phyloP scores from a whole-genome alignment of 176 grass and related monocot species.

The Ampelocalamus luodianensis region DNA sequence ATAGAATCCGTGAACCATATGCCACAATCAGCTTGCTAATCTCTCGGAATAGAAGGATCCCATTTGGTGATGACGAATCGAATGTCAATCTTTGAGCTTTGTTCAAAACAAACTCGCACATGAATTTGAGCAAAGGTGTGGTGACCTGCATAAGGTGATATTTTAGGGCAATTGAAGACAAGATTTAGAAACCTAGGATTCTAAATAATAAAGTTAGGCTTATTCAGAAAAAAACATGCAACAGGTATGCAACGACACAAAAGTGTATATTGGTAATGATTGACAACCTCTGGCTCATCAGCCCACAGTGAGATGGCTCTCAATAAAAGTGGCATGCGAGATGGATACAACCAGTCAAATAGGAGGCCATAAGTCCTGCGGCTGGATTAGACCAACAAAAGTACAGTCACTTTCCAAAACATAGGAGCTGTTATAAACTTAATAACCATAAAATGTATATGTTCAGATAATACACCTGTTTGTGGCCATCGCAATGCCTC shows the following conservation, averaged over 20 bases:
- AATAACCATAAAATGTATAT: not conserved
- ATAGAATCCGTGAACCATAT: conserved; percentile 89
- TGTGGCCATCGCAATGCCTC: conserved; percentile 94
- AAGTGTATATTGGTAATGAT: conserved; percentile 32
- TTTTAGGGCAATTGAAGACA: conserved; percentile 19
- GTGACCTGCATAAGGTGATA: conserved; percentile 72
- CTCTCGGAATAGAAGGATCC: conserved; percentile 96
- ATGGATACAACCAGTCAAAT: conserved; percentile 97
- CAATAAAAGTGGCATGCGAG: conserved; percentile 84
- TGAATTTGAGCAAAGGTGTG: conserved; percentile 94
- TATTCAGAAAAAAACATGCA: conserved; percentile 16
- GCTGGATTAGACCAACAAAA: conserved; percentile 59
- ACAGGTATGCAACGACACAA: not conserved
- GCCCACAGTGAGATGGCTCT: conserved; percentile 85
- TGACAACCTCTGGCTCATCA: conserved; percentile 80
- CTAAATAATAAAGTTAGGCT: conserved; percentile 29
- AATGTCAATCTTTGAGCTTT: conserved; percentile 98
- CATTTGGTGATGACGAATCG: conserved; percentile 98
- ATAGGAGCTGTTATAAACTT: not conserved
- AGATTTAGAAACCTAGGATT: conserved; percentile 11
- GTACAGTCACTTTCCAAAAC: conserved; percentile 29
- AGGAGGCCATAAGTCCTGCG: conserved; percentile 88
- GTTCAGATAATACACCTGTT: conserved; percentile 69
- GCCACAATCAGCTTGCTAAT: conserved; percentile 98
- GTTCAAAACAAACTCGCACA: conserved; percentile 93